Evolutionary conservation across 257 asterid species (phyloP).

Genomic region (Ocimum tenuiflorum): DNA sequence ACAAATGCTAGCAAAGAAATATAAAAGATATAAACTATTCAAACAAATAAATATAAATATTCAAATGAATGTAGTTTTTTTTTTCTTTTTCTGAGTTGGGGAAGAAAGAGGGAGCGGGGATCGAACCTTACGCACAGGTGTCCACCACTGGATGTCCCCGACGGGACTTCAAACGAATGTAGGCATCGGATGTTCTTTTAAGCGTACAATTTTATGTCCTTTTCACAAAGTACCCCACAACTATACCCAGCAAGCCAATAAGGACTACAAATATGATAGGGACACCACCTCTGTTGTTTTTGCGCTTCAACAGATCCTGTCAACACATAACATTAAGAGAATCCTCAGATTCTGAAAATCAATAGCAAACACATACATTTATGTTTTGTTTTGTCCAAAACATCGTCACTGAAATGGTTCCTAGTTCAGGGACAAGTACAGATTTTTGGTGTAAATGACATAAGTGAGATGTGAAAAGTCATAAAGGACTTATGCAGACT

Average conservation of each 20-base stretch:
- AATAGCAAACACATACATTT: no score
- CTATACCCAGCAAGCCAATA: not conserved
- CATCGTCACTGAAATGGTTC: not conserved
- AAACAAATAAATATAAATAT: not conserved
- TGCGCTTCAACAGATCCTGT: not conserved
- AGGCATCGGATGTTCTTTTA: not conserved
- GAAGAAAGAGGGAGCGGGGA: no score
- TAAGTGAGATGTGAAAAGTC: no score
- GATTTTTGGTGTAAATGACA: no score
- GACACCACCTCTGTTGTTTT: not conserved
- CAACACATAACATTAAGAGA: not conserved
- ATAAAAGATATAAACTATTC: not conserved
- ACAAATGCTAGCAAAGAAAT: no score
- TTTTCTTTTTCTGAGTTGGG: no score
- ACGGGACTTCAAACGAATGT: not conserved
- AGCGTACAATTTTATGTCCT: not conserved
- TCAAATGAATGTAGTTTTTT: not conserved
- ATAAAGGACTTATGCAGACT: no score
- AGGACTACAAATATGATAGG: not conserved
- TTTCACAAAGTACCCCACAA: not conserved
- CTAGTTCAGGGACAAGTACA: no score
- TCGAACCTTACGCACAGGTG: no score
- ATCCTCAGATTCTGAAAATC: not conserved
- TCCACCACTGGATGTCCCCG: no score
- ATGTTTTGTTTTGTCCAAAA: no score